Evolutionary conservation across 345 rosid species (phyloP), one percentile per base, ranked within the genome.

Genomic region (Orychophragmus violaceus): DNA sequence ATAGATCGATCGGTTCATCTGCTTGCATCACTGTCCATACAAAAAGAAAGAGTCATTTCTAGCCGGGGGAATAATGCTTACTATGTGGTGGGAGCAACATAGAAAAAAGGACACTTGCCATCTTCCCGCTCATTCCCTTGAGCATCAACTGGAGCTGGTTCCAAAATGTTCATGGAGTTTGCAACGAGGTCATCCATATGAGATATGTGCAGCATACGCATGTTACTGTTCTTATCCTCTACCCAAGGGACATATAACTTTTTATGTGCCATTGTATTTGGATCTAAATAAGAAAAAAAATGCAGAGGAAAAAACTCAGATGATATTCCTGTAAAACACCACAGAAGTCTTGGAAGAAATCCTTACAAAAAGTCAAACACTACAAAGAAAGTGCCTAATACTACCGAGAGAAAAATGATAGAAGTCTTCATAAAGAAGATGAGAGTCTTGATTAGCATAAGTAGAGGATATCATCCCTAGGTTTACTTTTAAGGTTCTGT

Each of bases 111-210:
- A 32, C 18, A 13, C 4, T n/a, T 82, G 85, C 97, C 97, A 81
- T 94, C 97, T 85, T 94, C 93, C 19, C 93, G 88, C 17, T 69
- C 79, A 57, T 84, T 81, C 70, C 99, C 97, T 59, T 77, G 67
- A 36, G 82, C 58, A 78, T 87, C 95, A 8, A 83, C 66, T 0
- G 91, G 81, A 75, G 91, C 89, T 27, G 96, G 99, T 76, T 94
- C 99, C 69, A 94, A 82, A 77, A 94, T 94, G 63, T 84, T 72
- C 99, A 94, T 94, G 0, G 99, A 85, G 64, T 94, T 94, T 27
- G 96, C 89, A 73, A 87, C 73, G 8, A 90, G 80, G 77, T 90
- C 99, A 55, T 84, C 82, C 64, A 88, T 77, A 25, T 75, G 81
- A 21, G 91, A 85, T 50, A 90, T 85, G 67, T 81, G 82, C 35